Evolutionary conservation across 352 stramenopile genomes (phyloP).

Genomic region (Globisporangium heterothallicum): DNA sequence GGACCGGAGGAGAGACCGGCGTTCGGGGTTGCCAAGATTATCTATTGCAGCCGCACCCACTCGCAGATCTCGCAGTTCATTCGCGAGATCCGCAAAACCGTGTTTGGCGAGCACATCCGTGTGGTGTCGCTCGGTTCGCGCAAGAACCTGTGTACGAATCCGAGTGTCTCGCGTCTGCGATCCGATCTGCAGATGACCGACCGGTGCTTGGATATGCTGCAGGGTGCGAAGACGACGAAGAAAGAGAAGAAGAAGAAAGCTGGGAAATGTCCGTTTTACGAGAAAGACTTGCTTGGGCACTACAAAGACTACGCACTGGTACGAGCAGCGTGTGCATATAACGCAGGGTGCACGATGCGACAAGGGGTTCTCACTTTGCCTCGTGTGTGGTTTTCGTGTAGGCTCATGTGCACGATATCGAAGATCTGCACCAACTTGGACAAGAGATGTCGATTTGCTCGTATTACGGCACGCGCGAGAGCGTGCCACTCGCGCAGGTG

Average conservation of each 20-base stretch:
- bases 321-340: constrained; percentile 7
- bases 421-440: constrained; percentile 92
- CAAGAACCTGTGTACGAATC: constrained; percentile 82
- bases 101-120: constrained; percentile 60
- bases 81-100: constrained; percentile 81
- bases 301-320: constrained; percentile 81
- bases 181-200: constrained; percentile 83
- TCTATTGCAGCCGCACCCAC: constrained; percentile 89
- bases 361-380: no score
- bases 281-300: constrained; percentile 60
- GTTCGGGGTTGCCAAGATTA: constrained; percentile 73
- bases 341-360: no score
- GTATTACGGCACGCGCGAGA: constrained; percentile 95
- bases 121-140: constrained; percentile 78
- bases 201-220: constrained; percentile 84
- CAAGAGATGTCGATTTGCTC: constrained; percentile 91
- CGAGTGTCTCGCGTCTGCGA: constrained; percentile 49
- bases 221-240: constrained; percentile 45
- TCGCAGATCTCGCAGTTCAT: constrained; percentile 89
- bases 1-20: constrained; percentile 17
- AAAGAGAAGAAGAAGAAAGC: constrained; percentile 42
- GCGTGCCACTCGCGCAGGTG: constrained; percentile 86
- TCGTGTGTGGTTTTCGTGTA: no score
- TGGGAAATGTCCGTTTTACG: constrained; percentile 77
- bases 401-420: constrained; percentile 91